These are phyloP conservation scores for Gloeophyllum trabeum DNA, from an alignment of 768 basidiomycete genomes.

Conservation along the genomic window DNA sequence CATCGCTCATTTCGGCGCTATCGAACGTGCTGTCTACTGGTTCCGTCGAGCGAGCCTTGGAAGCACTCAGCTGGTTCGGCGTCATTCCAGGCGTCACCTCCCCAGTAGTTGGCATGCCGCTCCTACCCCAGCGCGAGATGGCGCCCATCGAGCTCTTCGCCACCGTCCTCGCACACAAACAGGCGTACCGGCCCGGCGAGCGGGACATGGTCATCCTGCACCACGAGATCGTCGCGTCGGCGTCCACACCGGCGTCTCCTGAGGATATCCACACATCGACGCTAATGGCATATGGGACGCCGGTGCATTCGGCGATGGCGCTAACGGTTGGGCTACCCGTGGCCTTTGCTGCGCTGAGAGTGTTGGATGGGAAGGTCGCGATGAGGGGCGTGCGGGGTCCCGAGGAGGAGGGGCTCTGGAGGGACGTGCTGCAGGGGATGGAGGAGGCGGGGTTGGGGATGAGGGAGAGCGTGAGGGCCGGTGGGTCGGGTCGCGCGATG, in stretches of 20 bases:
- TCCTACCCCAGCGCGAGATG: constrained; percentile 28
- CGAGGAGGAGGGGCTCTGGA: constrained; percentile 44
- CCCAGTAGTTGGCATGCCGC: constrained; percentile 20
- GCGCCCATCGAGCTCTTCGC: constrained; percentile 71
- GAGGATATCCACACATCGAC: constrained; percentile 57
- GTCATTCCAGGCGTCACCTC: constrained; percentile 12
- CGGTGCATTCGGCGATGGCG: constrained; percentile 73
- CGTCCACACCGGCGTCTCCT: constrained; percentile 3
- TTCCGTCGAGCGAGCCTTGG: constrained; percentile 21
- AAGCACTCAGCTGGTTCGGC: constrained; percentile 42
- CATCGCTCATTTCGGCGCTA: constrained; percentile 23
- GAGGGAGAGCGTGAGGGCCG: constrained; percentile 19
- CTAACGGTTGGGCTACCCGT: constrained; percentile 82
- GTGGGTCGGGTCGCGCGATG: too few species aligned
- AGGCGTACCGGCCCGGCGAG: constrained; percentile 60
- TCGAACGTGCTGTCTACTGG: constrained; percentile 9
- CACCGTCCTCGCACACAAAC: constrained; percentile 53
- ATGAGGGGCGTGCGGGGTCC: constrained; percentile 65
- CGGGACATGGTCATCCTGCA: constrained; percentile 81
- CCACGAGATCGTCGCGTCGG: constrained; percentile 62
- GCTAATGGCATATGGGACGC: constrained; percentile 50
- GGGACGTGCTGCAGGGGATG: constrained; percentile 49
- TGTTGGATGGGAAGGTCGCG: constrained; percentile 45
- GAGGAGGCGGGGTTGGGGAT: constrained; percentile 33
- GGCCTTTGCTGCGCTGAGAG: constrained; percentile 65